phyloP scores from a whole-genome alignment of 768 basidiomycete species.

The Thelephora ganbajun region DNA sequence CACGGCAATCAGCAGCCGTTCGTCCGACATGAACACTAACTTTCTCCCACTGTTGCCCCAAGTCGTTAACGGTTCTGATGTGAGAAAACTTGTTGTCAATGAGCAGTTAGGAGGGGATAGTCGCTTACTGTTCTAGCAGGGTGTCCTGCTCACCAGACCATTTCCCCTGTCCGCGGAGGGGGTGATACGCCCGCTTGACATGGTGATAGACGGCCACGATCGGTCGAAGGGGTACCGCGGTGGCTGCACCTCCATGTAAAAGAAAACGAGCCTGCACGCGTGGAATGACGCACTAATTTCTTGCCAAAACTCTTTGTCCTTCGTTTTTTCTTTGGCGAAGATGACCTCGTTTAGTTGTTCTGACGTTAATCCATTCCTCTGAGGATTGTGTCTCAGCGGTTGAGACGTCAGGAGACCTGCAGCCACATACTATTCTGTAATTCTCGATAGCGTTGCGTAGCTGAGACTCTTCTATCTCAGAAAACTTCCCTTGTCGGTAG shows the following conservation, averaged over 20 bases:
- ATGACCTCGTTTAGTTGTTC: conserved; percentile 50
- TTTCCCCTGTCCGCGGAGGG: conserved; percentile 50
- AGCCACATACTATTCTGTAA: conserved; percentile 38
- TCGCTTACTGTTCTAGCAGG: conserved; percentile 41
- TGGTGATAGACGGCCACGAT: conserved; percentile 79
- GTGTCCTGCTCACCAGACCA: conserved; percentile 60
- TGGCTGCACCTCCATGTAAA: conserved; percentile 28
- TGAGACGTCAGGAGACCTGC: not conserved
- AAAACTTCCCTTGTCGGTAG: conserved; percentile 83
- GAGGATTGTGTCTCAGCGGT: not conserved
- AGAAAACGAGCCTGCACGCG: not conserved
- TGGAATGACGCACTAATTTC: conserved; percentile 50
- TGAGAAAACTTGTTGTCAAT: conserved; percentile 1
- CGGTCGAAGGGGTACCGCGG: conserved; percentile 59
- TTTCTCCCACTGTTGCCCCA: conserved; percentile 75
- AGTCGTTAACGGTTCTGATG: conserved; percentile 47
- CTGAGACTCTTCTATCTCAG: conserved; percentile 60
- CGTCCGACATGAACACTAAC: conserved; percentile 58
- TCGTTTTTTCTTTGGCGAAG: conserved; percentile 50
- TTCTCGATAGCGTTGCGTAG: conserved; percentile 48
- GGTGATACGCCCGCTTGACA: conserved; percentile 56
- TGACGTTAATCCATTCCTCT: conserved; percentile 39
- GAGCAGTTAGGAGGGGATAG: not conserved
- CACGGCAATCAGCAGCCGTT: conserved; percentile 70
- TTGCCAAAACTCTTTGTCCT: conserved; percentile 61